These are phyloP conservation scores for Scheffersomyces cryptocercus DNA, from an alignment of 1,139 yeast genomes.

Conservation along the genomic window DNA sequence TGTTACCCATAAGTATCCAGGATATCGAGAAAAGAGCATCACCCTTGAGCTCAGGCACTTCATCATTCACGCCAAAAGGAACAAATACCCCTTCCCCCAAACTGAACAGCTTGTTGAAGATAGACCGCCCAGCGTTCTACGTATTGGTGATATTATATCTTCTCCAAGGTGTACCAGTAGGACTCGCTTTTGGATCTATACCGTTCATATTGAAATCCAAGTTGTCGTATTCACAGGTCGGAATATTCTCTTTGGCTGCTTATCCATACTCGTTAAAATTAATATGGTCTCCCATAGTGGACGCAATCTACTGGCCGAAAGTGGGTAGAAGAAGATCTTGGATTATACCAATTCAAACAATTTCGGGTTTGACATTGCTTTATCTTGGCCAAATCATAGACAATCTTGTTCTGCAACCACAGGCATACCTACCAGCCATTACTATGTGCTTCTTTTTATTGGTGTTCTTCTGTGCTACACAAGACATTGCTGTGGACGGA, in stretches of 20 bases:
- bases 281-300: constrained; percentile 95
- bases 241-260: constrained; percentile 85
- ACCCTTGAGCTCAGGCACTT: constrained; percentile 4
- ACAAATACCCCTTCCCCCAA: neutral
- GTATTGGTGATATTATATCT: constrained; percentile 72
- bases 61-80: constrained; percentile 9
- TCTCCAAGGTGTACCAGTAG: constrained; percentile 94
- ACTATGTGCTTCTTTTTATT: constrained; percentile 69
- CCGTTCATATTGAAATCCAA: constrained; percentile 86
- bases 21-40: constrained; percentile 16
- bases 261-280: constrained; percentile 92
- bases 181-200: constrained; percentile 92
- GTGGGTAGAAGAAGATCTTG: constrained; percentile 88
- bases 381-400: constrained; percentile 64
- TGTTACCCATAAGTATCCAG: constrained; percentile 33
- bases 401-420: constrained; percentile 55
- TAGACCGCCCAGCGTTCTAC: constrained; percentile 70
- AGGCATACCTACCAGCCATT: constrained; percentile 52
- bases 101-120: constrained; percentile 27
- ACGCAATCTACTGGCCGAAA: constrained; percentile 67
- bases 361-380: constrained; percentile 70
- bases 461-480: constrained; percentile 92
- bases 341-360: constrained; percentile 88
- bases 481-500: constrained; percentile 98
- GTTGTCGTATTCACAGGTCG: constrained; percentile 86